Evolutionary conservation across 108 stramenopile genomes (phyloP).

Genomic region (Cyclostephanos invisitatus): DNA sequence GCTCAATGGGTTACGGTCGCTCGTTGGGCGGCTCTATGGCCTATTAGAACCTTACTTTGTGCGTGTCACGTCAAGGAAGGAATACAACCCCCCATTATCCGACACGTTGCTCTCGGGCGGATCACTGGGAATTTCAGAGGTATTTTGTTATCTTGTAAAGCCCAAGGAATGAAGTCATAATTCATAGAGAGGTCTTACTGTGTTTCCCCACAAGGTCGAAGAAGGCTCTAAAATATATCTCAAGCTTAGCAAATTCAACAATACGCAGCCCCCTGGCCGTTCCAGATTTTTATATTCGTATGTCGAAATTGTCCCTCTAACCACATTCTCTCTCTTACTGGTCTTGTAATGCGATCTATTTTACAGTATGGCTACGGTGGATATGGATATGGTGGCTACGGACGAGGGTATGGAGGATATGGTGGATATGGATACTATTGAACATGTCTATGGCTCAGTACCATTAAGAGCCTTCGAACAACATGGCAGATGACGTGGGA

Average conservation of each 20-base stretch:
- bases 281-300: not conserved
- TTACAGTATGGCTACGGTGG: conserved; percentile 24
- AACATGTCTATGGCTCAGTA: not conserved
- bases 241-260: not conserved
- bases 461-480: no score
- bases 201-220: not conserved
- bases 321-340: conserved; percentile 8
- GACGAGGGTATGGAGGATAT: conserved; percentile 30
- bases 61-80: not conserved
- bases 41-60: not conserved
- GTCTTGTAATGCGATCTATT: conserved; percentile 1
- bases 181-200: no score
- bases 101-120: no score
- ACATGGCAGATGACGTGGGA: no score
- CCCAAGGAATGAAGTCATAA: no score
- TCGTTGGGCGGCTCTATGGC: not conserved
- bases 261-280: not conserved
- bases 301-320: conserved; percentile 9
- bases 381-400: conserved; percentile 34
- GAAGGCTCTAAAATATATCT: conserved; percentile 8
- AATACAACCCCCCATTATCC: no score
- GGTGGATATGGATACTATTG: conserved; percentile 5
- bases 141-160: not conserved
- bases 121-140: not conserved
- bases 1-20: not conserved